phyloP scores from a whole-genome alignment of 495 filamentous ascomycete species.

The Podospora comata region DNA sequence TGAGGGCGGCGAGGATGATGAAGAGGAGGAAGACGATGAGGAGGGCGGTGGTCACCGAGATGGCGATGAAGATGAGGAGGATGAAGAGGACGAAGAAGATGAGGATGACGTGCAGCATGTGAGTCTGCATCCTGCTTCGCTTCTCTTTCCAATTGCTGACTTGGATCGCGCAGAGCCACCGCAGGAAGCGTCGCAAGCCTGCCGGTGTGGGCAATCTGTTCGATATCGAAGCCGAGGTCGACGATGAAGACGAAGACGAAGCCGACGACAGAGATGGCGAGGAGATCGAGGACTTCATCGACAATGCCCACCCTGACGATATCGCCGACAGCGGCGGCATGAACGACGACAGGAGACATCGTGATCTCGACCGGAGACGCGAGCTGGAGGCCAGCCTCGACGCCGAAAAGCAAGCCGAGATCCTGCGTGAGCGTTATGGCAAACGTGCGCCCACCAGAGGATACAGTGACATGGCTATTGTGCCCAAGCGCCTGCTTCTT shows the following conservation, averaged over 20 bases:
- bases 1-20: constrained; percentile 47
- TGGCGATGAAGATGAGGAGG: constrained; percentile 56
- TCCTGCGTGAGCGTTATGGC: constrained; percentile 79
- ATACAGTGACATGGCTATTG: constrained; percentile 59
- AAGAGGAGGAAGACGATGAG: constrained; percentile 57
- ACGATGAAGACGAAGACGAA: constrained; percentile 88
- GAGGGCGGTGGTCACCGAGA: constrained; percentile 53
- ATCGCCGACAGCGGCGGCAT: constrained; percentile 76
- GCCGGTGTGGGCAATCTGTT: constrained; percentile 71
- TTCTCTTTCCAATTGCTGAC: constrained; percentile 15
- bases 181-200: constrained; percentile 72
- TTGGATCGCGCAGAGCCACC: constrained; percentile 55
- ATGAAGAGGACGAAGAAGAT: constrained; percentile 53
- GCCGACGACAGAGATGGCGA: constrained; percentile 86
- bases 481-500: constrained; percentile 84
- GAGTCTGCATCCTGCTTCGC: constrained; percentile 15
- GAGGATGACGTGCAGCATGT: constrained; percentile 43
- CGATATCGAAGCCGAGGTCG: constrained; percentile 95
- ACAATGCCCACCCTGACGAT: constrained; percentile 87
- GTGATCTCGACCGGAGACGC: constrained; percentile 88
- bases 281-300: constrained; percentile 77
- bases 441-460: constrained; percentile 46
- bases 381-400: constrained; percentile 82
- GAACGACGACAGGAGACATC: constrained; percentile 84
- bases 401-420: constrained; percentile 87